Evolutionary conservation across 169 alveolate species (phyloP).

Genomic region (Theileria orientalis): DNA sequence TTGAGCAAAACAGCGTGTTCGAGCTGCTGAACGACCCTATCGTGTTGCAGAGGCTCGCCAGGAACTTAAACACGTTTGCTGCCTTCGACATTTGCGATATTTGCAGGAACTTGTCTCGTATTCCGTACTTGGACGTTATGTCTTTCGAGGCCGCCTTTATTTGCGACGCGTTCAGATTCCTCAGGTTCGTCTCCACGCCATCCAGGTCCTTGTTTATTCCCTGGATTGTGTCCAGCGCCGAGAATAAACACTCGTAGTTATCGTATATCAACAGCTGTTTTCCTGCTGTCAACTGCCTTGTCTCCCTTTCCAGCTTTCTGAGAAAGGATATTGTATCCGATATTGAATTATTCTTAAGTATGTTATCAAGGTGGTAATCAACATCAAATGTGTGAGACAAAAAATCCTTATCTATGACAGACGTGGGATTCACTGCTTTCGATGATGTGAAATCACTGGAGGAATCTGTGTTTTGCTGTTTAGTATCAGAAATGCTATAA

Average conservation of each 20-base stretch:
- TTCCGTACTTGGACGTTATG: constrained; percentile 55
- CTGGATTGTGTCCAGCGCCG: constrained; percentile 65
- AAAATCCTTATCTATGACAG: constrained; percentile 35
- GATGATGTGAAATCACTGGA: background rate
- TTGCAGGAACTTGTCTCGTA: constrained; percentile 41
- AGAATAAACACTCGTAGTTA: constrained; percentile 65
- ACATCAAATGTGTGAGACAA: constrained; percentile 37
- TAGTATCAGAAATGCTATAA: constrained; percentile 29
- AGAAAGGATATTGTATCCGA: constrained; percentile 42
- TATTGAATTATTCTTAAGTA: constrained; percentile 45
- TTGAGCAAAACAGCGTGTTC: background rate
- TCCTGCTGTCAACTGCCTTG: constrained; percentile 64
- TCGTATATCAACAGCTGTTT: constrained; percentile 59
- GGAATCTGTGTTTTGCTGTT: no score
- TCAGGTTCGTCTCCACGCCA: constrained; percentile 34
- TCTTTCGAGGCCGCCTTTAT: constrained; percentile 58
- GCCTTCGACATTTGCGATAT: constrained; percentile 44
- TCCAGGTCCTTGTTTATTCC: constrained; percentile 43
- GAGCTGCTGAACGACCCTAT: constrained; percentile 5
- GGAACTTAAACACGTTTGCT: constrained; percentile 31
- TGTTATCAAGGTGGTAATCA: constrained; percentile 31
- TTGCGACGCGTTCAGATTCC: constrained; percentile 50
- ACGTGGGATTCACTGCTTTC: background rate
- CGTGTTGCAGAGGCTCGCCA: constrained; percentile 8
- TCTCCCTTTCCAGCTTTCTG: constrained; percentile 60